phyloP scores from a whole-genome alignment of 2,329 filamentous ascomycete genomes.

The Rhynchosporium agropyri region DNA sequence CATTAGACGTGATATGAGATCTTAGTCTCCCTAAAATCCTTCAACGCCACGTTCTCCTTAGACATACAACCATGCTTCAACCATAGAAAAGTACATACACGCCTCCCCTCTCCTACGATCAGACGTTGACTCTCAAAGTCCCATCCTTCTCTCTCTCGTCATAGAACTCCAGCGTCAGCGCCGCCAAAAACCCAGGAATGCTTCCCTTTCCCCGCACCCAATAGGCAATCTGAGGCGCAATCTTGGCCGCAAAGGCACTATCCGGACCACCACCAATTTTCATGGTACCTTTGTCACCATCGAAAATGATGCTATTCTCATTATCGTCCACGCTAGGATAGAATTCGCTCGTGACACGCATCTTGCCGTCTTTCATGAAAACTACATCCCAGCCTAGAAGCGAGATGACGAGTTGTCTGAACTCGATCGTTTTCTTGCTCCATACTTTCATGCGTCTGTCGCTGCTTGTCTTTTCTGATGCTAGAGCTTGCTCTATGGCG shows the following conservation, averaged over 20 bases:
- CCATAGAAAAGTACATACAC: constrained; percentile 16
- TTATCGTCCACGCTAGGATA: constrained; percentile 67
- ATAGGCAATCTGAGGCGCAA: constrained; percentile 85
- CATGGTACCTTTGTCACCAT: constrained; percentile 95
- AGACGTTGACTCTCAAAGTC: constrained; percentile 34
- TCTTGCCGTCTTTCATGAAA: constrained; percentile 96
- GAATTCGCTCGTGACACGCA: constrained; percentile 86
- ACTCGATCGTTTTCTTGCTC: constrained; percentile 87
- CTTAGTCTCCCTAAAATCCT: background rate
- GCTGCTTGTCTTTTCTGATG: constrained; percentile 79
- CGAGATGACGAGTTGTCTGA: constrained; percentile 90
- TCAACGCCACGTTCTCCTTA: background rate
- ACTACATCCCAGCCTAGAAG: constrained; percentile 93
- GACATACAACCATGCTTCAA: constrained; percentile 1
- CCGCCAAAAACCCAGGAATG: constrained; percentile 90
- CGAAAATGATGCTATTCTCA: constrained; percentile 78
- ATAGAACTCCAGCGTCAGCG: constrained; percentile 90
- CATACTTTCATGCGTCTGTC: constrained; percentile 90
- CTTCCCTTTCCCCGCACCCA: constrained; percentile 95
- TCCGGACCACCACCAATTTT: constrained; percentile 91
- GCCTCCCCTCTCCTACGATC: background rate
- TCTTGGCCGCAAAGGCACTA: constrained; percentile 83
- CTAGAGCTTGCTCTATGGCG: constrained; percentile 68
- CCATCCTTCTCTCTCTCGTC: constrained; percentile 56
- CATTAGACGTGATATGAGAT: background rate